Conservation (phyloP, 2,329 filamentous ascomycete species). For the Penicillium occitanis region DNA sequence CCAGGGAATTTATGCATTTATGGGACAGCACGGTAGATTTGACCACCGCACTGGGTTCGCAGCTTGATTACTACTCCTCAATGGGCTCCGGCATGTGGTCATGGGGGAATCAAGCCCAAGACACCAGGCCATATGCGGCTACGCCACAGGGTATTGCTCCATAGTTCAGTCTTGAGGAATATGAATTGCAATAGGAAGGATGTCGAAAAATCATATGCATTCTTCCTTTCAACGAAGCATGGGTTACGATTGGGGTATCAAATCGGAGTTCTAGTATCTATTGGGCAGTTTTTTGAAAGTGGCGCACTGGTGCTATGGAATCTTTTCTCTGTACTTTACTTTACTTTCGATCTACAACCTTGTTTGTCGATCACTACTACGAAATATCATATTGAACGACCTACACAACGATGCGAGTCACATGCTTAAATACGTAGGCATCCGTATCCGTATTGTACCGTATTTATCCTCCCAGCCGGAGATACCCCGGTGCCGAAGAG, state of each 20-base stretch:
- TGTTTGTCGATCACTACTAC: not conserved
- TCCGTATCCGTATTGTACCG: conserved; percentile 5
- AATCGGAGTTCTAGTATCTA: not conserved
- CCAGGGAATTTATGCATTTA: conserved; percentile 19
- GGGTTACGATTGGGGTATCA: not conserved
- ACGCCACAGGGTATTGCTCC: conserved; percentile 11
- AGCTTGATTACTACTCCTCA: conserved; percentile 18
- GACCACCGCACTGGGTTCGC: conserved; percentile 18
- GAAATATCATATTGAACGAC: not conserved
- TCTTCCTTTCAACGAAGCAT: not conserved
- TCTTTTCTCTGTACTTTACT: not conserved
- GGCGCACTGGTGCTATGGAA: not conserved
- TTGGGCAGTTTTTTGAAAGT: not conserved
- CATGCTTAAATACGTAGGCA: not conserved
- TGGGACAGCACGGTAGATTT: conserved; percentile 19
- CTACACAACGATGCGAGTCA: not conserved
- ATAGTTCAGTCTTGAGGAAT: not conserved
- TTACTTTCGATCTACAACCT: not conserved
- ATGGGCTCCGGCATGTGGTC: conserved; percentile 20
- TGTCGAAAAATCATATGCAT: not conserved
- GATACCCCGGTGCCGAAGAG: not conserved
- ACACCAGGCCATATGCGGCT: conserved; percentile 8
- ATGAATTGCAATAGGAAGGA: not conserved
- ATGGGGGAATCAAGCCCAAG: conserved; percentile 9
- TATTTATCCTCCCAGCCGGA: not conserved